Evolutionary conservation across 352 stramenopile species (phyloP).

Genomic region (Phytophthora foliorum): DNA sequence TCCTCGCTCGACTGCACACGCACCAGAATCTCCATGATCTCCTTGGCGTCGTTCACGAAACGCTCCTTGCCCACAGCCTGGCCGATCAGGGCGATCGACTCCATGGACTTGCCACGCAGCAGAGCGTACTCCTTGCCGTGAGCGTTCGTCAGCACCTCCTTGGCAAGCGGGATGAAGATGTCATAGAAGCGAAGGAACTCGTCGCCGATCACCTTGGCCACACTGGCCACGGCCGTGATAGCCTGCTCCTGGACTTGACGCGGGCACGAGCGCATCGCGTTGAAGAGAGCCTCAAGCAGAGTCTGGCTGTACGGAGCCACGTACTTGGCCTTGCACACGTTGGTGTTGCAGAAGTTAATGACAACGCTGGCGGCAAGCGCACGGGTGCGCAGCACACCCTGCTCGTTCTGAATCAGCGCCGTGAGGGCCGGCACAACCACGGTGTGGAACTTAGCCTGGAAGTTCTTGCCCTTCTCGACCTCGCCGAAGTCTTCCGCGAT

Average conservation of each 20-base stretch:
- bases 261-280: slow-evolving; percentile 77
- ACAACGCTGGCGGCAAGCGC: slow-evolving; percentile 82
- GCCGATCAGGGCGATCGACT: slow-evolving; percentile 89
- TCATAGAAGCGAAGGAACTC: slow-evolving; percentile 87
- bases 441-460: slow-evolving; percentile 83
- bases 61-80: slow-evolving; percentile 89
- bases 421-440: slow-evolving; percentile 76
- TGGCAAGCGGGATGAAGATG: slow-evolving; percentile 90
- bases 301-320: slow-evolving; percentile 70
- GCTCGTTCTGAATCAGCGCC: slow-evolving; percentile 68
- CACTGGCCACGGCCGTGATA: slow-evolving; percentile 87
- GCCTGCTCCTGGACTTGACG: slow-evolving; percentile 90
- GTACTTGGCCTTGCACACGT: slow-evolving; percentile 87
- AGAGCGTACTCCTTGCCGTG: slow-evolving; percentile 82
- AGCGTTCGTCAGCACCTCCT: slow-evolving; percentile 85
- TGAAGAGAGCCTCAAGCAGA: slow-evolving; percentile 84
- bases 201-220: slow-evolving; percentile 85
- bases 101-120: slow-evolving; percentile 89
- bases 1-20: slow-evolving; percentile 78
- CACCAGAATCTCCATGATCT: slow-evolving; percentile 91
- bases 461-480: slow-evolving; percentile 90
- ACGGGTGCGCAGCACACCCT: slow-evolving; percentile 75
- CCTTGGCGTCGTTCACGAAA: slow-evolving; percentile 81
- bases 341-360: slow-evolving; percentile 90
- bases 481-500: slow-evolving; percentile 86